Conservation (phyloP, 140 eudicot species). For the Ambrosia hybrid region DNA sequence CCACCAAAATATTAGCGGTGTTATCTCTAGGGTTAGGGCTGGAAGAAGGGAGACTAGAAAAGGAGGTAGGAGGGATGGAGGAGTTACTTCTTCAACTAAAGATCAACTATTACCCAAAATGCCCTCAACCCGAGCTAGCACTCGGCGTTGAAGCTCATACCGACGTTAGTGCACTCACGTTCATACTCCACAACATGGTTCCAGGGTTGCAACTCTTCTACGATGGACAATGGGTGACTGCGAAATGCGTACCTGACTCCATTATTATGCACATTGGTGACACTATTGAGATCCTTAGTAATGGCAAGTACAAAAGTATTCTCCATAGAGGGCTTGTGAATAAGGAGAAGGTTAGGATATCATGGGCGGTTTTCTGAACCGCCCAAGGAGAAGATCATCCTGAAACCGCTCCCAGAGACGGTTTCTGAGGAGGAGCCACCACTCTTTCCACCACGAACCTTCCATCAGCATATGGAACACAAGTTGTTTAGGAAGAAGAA, state of each 20-base stretch:
- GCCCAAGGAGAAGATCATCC: conserved; percentile 78
- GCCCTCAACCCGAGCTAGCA: conserved; percentile 98
- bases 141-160: conserved; percentile 99
- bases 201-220: conserved; percentile 89
- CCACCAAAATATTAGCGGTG: conserved; percentile 63
- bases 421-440: conserved; percentile 72
- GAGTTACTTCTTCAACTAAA: conserved; percentile 76
- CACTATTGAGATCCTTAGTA: conserved; percentile 85
- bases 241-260: conserved; percentile 81
- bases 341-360: conserved; percentile 83
- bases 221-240: conserved; percentile 78
- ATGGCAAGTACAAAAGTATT: conserved; percentile 91
- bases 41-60: conserved; percentile 67
- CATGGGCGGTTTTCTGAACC: conserved; percentile 99
- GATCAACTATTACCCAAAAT: conserved; percentile 92
- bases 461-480: conserved; percentile 77
- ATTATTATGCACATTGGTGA: conserved; percentile 91
- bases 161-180: conserved; percentile 85
- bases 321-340: conserved; percentile 93
- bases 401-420: conserved; percentile 83
- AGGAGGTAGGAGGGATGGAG: conserved; percentile 81
- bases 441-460: conserved; percentile 77
- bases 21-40: conserved; percentile 75
- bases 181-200: conserved; percentile 97
- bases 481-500: conserved; percentile 72